phyloP scores from a whole-genome alignment of 805 yeast species.

The Candida nitratophila region DNA sequence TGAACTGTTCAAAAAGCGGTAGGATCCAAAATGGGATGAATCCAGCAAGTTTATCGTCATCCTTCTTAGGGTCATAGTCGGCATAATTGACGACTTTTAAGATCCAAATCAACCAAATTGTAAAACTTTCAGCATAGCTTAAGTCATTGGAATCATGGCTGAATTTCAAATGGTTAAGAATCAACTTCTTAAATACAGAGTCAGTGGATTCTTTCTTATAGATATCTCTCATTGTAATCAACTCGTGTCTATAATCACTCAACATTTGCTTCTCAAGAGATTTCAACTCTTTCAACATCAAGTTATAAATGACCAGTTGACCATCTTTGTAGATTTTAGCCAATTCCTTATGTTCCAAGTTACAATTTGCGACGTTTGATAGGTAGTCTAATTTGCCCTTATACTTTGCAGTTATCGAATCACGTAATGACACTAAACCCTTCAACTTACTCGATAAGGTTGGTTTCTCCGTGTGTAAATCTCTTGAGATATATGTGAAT shows the following conservation, averaged over 20 bases:
- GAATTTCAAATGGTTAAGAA: neutral
- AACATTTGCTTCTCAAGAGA: slow-evolving; percentile 34
- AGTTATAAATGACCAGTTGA: slow-evolving; percentile 31
- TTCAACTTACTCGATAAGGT: slow-evolving; percentile 51
- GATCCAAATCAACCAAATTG: neutral
- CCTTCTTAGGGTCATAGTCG: neutral
- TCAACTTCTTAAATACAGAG: neutral
- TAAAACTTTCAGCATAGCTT: neutral
- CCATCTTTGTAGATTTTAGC: slow-evolving; percentile 28
- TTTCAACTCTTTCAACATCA: slow-evolving; percentile 34
- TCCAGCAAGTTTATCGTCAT: neutral
- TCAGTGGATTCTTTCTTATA: slow-evolving; percentile 10
- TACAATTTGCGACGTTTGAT: slow-evolving; percentile 1
- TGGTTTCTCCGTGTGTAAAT: slow-evolving; percentile 24
- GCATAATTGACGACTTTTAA: neutral
- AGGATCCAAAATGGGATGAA: neutral
- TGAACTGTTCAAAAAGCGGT: neutral
- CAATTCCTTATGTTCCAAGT: neutral
- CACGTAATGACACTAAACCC: slow-evolving; percentile 49
- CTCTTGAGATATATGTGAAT: slow-evolving; percentile 47
- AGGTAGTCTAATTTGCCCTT: slow-evolving; percentile 14
- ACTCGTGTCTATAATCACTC: slow-evolving; percentile 18
- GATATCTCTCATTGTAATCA: slow-evolving; percentile 20
- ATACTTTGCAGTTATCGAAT: slow-evolving; percentile 46
- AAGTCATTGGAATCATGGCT: neutral